These are phyloP conservation scores for Colletotrichum sp. DNA, from an alignment of 2,329 filamentous ascomycete species.

Conservation along the genomic window DNA sequence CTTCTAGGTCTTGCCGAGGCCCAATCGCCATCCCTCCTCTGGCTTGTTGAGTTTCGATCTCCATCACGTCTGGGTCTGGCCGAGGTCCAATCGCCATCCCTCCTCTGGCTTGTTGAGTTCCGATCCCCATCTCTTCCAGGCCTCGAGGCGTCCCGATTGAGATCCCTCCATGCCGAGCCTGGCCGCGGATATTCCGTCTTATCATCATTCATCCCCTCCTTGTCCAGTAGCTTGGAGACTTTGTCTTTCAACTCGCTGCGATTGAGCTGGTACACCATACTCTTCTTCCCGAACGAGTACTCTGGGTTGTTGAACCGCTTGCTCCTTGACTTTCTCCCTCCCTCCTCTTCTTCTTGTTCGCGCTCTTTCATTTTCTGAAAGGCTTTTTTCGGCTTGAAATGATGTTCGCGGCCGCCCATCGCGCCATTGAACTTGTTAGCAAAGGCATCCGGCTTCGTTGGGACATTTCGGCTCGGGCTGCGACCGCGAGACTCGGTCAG, in stretches of 20 bases:
- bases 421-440: not conserved
- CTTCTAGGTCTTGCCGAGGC: not conserved
- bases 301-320: slow-evolving; percentile 58
- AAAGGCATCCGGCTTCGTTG: slow-evolving; percentile 6
- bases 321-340: slow-evolving; percentile 46
- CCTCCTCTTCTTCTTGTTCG: slow-evolving; percentile 34
- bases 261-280: slow-evolving; percentile 59
- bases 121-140: not conserved
- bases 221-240: slow-evolving; percentile 17
- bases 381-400: slow-evolving; percentile 56
- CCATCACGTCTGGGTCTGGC: not conserved
- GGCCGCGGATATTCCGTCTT: not conserved
- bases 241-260: slow-evolving; percentile 43
- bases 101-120: not conserved
- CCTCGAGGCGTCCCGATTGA: not conserved
- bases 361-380: slow-evolving; percentile 44
- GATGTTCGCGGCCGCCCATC: slow-evolving; percentile 20
- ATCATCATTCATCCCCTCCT: not conserved
- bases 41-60: not conserved
- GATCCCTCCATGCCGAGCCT: not conserved
- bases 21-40: not conserved
- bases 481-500: slow-evolving; percentile 8
- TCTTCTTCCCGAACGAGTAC: slow-evolving; percentile 56
- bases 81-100: not conserved
- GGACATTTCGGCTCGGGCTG: not conserved